Conservation (phyloP, 2,329 filamentous ascomycete species). For the Cladosporium sp. region DNA sequence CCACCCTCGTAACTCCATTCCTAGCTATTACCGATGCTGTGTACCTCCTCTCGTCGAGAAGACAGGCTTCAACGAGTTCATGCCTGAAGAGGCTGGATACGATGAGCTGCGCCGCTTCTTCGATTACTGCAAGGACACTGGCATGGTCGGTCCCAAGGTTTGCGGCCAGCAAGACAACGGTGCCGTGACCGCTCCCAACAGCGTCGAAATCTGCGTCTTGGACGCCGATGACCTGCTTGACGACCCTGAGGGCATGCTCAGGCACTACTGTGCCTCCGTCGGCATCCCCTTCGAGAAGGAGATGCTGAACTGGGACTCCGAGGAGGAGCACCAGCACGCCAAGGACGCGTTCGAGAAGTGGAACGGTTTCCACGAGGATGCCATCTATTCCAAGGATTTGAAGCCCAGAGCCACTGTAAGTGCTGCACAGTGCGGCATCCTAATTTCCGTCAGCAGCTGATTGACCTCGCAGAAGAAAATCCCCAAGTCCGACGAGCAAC, state of each 20-base stretch:
- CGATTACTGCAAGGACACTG: slow-evolving; percentile 69
- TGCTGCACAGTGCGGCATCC: slow-evolving; percentile 14
- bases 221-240: slow-evolving; percentile 94
- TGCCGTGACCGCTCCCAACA: slow-evolving; percentile 22
- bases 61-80: slow-evolving; percentile 83
- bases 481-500: slow-evolving; percentile 59
- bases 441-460: slow-evolving; percentile 7
- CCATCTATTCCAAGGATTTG: slow-evolving; percentile 74
- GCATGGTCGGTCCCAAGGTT: slow-evolving; percentile 66
- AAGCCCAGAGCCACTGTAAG: slow-evolving; percentile 62
- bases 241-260: slow-evolving; percentile 69
- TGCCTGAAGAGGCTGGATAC: slow-evolving; percentile 86
- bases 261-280: slow-evolving; percentile 75
- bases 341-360: slow-evolving; percentile 86
- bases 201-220: slow-evolving; percentile 72
- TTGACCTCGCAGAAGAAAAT: slow-evolving; percentile 51
- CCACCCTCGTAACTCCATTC: slow-evolving; percentile 85
- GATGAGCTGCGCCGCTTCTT: slow-evolving; percentile 81
- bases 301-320: slow-evolving; percentile 83
- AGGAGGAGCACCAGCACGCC: slow-evolving; percentile 66
- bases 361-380: slow-evolving; percentile 95
- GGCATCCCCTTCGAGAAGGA: slow-evolving; percentile 69
- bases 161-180: slow-evolving; percentile 44
- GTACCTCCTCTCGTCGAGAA: slow-evolving; percentile 76
- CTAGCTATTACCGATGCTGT: slow-evolving; percentile 91